phyloP scores from a whole-genome alignment of 345 rosid genomes.

The Eucalyptus cladocalyx region DNA sequence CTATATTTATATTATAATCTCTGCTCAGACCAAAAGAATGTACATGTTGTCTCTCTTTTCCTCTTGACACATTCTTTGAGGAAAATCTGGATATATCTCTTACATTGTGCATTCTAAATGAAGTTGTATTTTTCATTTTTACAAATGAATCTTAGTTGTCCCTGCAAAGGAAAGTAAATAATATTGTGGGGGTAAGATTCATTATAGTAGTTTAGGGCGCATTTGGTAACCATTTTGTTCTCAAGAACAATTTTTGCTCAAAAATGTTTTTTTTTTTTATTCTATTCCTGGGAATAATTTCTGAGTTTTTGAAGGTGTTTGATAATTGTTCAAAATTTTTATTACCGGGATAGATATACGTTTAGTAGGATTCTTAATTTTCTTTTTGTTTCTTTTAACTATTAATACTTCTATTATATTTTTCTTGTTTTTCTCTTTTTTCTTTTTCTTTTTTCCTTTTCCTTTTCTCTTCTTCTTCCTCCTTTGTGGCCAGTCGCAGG shows the following conservation, averaged over 20 bases:
- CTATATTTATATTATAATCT: not conserved
- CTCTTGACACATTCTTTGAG: not conserved
- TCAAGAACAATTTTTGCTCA: no score
- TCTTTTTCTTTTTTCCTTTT: no score
- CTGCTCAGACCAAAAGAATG: not conserved
- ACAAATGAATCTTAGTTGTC: not conserved
- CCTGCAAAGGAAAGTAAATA: not conserved
- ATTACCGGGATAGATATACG: accelerated
- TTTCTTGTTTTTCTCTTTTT: no score
- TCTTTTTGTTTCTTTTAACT: no score
- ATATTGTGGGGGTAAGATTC: not conserved
- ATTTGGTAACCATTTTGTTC: no score
- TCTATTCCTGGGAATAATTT: no score
- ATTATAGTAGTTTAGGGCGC: not conserved
- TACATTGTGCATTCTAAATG: not conserved
- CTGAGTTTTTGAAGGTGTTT: no score
- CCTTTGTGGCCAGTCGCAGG: accelerated
- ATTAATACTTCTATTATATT: no score
- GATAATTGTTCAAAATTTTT: no score
- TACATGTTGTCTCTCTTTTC: not conserved
- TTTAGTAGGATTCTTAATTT: no score
- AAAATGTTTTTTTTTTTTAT: no score
- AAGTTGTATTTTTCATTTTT: not conserved
- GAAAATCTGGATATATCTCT: not conserved
- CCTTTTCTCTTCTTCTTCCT: no score